These are phyloP conservation scores for Teunomyces pallodes DNA, from an alignment of 805 yeast species.

Conservation along the genomic window DNA sequence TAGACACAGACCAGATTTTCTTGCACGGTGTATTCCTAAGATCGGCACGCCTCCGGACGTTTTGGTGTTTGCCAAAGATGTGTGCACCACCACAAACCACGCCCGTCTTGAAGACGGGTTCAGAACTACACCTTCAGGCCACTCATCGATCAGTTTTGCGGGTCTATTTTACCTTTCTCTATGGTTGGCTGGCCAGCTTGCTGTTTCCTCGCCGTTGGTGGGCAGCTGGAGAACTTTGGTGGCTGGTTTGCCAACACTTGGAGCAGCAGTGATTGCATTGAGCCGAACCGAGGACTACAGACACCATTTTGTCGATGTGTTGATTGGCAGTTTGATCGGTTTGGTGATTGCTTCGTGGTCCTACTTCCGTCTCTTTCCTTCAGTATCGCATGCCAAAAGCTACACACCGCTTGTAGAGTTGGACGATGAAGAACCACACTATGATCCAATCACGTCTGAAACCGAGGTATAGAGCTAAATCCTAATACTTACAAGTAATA, in stretches of 20 bases:
- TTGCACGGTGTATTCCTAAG: conserved; percentile 31
- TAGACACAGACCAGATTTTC: conserved; percentile 34
- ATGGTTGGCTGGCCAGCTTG: conserved; percentile 69
- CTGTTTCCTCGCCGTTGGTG: conserved; percentile 39
- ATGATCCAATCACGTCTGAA: neutral
- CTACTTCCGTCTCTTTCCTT: conserved; percentile 54
- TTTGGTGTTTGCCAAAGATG: conserved; percentile 41
- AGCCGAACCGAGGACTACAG: conserved; percentile 90
- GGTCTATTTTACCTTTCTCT: conserved; percentile 48
- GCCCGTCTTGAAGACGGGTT: conserved; percentile 35
- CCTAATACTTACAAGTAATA: neutral
- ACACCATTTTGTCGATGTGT: conserved; percentile 86
- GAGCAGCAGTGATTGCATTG: conserved; percentile 76
- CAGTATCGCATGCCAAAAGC: conserved; percentile 25
- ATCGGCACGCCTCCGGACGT: conserved; percentile 21
- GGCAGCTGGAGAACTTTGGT: conserved; percentile 66
- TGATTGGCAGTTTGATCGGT: conserved; percentile 73
- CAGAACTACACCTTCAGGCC: conserved; percentile 43
- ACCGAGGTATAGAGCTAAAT: neutral
- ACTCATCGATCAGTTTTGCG: conserved; percentile 34
- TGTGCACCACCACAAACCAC: conserved; percentile 45
- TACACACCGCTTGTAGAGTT: conserved; percentile 39
- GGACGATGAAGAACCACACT: conserved; percentile 10
- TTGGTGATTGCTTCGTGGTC: conserved; percentile 53
- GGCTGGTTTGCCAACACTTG: conserved; percentile 53